Base-by-base conservation (phyloP, 2,329 filamentous ascomycete species). In the Pseudogymnoascus destructans region DNA sequence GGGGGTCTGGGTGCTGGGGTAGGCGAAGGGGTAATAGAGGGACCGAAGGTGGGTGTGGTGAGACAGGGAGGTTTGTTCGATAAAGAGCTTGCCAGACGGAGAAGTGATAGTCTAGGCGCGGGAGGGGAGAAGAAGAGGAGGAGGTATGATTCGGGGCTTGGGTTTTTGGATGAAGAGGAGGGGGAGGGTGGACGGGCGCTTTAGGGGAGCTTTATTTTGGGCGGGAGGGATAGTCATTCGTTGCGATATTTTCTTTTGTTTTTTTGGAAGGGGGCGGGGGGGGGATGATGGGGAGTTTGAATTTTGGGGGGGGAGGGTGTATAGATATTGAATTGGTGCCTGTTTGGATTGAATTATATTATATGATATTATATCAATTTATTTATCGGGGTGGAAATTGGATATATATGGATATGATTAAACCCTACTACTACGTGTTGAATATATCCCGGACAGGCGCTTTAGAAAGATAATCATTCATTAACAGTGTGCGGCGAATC, bases 81-180 rank as follows among this genome's bases (percentile, higher is more conserved):
- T 63, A 61, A 46, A 3, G 49, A 36, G 3, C 21, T 63, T 23
- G 58, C 59, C n/a, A 49, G 58, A 23, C 30, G 54, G 9, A 13
- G 38, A 10, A 42, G 38, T 13, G 38, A 19, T 4, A 42, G 38
- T 42, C 10, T 42, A 2, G 38, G 38, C 1, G 10, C 19, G 3
- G 38, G 38, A 2, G 25, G 62, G 63, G 21, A 63, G 64, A 72
- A 61, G 63, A 79, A 74, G 70, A 71, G 71, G 60, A 73, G 77
- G 60, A 72, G 74, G 59, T 74, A 76, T 62, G 79, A 82, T 66
- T 80, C 77, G 58, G 80, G 79, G 0, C 64, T 82, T 55, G 78
- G 78, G 0, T 70, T 82, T 21, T 62, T 81, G 66, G 77, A 79
- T 25, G 79, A 80, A 33, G 64, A 65, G n/a, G 64, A 57, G 17